Evolutionary conservation across 495 filamentous ascomycete genomes (phyloP), one percentile per base, ranked within the genome.

Genomic region (Podospora pseudopauciseta): DNA sequence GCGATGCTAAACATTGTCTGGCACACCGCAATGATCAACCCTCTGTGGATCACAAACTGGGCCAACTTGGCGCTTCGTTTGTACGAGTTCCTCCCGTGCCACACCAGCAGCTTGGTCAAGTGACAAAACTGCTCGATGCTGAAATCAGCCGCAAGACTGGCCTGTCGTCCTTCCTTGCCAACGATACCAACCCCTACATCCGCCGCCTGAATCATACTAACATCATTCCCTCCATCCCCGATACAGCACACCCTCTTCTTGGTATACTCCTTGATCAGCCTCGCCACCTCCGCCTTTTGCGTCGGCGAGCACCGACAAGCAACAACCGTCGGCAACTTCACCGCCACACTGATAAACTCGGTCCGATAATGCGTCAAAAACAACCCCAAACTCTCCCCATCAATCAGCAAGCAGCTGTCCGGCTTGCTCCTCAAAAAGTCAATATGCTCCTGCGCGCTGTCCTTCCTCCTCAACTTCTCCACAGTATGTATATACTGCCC

Each of bases 181-280:
- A 97, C 96, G 68, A 99, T 98, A 39, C 96, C 96, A 67, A 99
- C 93, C 55, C 96, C 96, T 1, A 99, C 93, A 73, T 98, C 96
- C 1, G 96, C 96, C 5, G 95, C 94, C 80, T 97, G 94, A 72
- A 99, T 99, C 96, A 99, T 99, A 63, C 90, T 93, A 32, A 99
- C 96, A 77, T 99, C 96, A 80, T 99, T 99, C 63, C 95, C 95
- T 55, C 95, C 95, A 71, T 99, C 95, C 57, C 95, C 95, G 71
- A 99, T 97, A 74, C 94, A 97, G 77, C 92, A 96, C 30, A 97
- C 90, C 39, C 96, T 90, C 76, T 97, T 97, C 76, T 90, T 90
- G 11, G 96, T 99, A 80, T 92, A 87, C 55, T 91, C 86, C 64
- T 94, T 93, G 79, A 99, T 99, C 54, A 99, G 84, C 67, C 85